Conservation (phyloP, 139 green algal genomes). For the Chlamydomonas eustigma region DNA sequence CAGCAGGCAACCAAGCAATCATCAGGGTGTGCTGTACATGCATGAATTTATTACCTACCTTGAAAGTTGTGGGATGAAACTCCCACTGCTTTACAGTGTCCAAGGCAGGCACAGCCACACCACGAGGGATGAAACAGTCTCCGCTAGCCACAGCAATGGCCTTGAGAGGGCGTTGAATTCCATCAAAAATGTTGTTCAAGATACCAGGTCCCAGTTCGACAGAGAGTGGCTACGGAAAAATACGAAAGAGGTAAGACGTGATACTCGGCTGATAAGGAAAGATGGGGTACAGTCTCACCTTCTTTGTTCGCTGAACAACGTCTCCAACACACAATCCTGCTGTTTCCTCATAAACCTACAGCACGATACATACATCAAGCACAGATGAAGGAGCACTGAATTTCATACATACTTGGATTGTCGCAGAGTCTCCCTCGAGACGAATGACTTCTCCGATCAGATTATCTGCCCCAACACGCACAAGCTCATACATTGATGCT, state of each 20-base stretch:
- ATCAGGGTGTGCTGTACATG: no score
- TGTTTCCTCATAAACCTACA: constrained; percentile 97
- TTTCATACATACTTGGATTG: constrained; percentile 80
- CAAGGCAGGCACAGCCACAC: constrained; percentile 89
- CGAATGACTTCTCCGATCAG: constrained; percentile 99
- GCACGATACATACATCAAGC: background rate
- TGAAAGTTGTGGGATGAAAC: constrained; percentile 84
- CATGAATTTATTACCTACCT: constrained; percentile 46
- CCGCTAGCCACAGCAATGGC: constrained; percentile 72
- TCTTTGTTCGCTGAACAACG: constrained; percentile 80
- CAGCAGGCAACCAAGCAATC: no score
- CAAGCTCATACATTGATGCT: constrained; percentile 84
- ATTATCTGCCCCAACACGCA: constrained; percentile 88
- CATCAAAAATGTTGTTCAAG: constrained; percentile 98
- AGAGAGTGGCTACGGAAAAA: constrained; percentile 74
- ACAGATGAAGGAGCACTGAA: no score
- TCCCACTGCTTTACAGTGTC: constrained; percentile 84
- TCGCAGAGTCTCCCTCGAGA: constrained; percentile 93
- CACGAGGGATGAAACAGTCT: constrained; percentile 95
- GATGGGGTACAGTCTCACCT: constrained; percentile 47
- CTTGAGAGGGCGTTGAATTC: constrained; percentile 97
- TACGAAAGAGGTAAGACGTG: background rate
- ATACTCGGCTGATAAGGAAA: background rate
- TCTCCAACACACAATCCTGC: constrained; percentile 94
- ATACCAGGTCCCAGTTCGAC: constrained; percentile 96